Base-by-base conservation (phyloP, 164 flowering plant species). In the Cinnamomum micranthum region DNA sequence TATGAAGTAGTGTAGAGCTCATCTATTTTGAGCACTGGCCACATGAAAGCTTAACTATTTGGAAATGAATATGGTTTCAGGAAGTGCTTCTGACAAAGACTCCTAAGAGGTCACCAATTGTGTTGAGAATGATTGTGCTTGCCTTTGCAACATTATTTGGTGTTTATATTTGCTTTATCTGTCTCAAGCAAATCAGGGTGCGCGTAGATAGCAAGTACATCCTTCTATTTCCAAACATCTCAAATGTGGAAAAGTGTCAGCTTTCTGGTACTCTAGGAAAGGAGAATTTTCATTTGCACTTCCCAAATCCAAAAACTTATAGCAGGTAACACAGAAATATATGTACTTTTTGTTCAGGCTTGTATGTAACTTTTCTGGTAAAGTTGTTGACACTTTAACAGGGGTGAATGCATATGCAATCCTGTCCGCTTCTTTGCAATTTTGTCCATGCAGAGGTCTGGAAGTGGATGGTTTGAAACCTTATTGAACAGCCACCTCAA, bases 401-500 rank as follows among this genome's bases (percentile, higher is more conserved):
- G 93, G 81, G 86, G 58, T 65, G 88, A 84, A 77, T 86, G 88
- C 74, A 77, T 65, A 1, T 84, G 88, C 80, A 84, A 81, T 76
- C 84, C 86, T 41, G 86, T 84, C 64, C 77, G 85, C 58, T 80
- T 72, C 77, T 86, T 86, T 70, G 83, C 80, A 71, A 84, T 84
- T 60, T 68, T 86, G 71, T 86, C 88, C 19, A 84, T 80, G 86
- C 86, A 86, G 64, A 86, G 88, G 72, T 86, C 88, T 12, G 88
- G 88, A 47, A 86, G 88, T 77, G 87, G 88, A 72, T 86, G 88
- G 88, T 86, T 86, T 71, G 88, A 86, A 69, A 86, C 88, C 24
- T 75, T 84, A 65, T 74, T 86, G 71, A 86, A 86, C 71, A 84
- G 82, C 67, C 88, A 86, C 78, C 74, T 74, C 50, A 86, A 86